Conservation (phyloP, 2,329 filamentous ascomycete species). For the Alternaria gaisen region DNA sequence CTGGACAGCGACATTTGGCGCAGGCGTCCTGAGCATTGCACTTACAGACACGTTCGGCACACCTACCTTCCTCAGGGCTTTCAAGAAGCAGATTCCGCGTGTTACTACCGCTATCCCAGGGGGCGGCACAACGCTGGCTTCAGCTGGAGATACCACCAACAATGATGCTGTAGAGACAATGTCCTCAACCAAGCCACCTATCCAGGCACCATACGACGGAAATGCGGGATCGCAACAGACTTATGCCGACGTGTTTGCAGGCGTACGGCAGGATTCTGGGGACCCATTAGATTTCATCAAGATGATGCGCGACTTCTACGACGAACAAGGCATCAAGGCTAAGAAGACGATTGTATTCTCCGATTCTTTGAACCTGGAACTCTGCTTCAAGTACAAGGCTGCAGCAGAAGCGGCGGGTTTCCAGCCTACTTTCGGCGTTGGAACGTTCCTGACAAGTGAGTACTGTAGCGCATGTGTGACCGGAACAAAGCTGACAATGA, state of each 20-base stretch:
- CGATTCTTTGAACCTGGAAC: constrained; percentile 90
- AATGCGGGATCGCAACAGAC: constrained; percentile 60
- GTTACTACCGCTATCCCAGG: constrained; percentile 54
- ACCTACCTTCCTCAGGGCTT: constrained; percentile 83
- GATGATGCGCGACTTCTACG: constrained; percentile 82
- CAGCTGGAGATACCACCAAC: constrained; percentile 54
- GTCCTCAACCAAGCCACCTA: constrained; percentile 53
- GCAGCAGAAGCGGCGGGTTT: constrained; percentile 83
- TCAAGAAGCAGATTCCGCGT: constrained; percentile 71
- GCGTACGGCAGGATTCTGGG: constrained; percentile 89
- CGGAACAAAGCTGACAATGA: constrained; percentile 21
- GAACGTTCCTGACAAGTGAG: constrained; percentile 88
- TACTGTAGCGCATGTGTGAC: background rate
- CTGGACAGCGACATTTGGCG: constrained; percentile 92
- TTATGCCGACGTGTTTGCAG: constrained; percentile 83
- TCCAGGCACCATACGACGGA: constrained; percentile 54
- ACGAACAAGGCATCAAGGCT: constrained; percentile 74
- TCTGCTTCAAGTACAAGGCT: constrained; percentile 88
- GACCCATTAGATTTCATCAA: constrained; percentile 83
- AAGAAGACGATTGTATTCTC: constrained; percentile 95
- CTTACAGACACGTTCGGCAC: constrained; percentile 98
- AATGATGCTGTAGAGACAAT: constrained; percentile 47
- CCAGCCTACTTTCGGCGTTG: constrained; percentile 88
- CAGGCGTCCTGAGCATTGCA: constrained; percentile 83
- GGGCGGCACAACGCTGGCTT: constrained; percentile 51